phyloP scores from a whole-genome alignment of 2,329 filamentous ascomycete species.

The Xylariaceae sp. region DNA sequence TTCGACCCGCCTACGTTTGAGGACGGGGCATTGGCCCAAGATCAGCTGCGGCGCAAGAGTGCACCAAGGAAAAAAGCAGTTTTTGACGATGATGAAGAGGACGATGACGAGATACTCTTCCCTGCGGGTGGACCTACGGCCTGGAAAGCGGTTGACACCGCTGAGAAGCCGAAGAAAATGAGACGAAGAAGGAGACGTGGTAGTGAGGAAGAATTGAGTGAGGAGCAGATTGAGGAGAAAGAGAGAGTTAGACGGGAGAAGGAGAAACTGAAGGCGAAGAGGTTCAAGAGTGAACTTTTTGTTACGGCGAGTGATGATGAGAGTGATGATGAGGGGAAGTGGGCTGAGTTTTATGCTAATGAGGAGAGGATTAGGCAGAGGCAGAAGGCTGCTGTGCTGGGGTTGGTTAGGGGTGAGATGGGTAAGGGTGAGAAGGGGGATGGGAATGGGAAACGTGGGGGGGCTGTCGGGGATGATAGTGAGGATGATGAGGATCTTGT shows the following conservation, averaged over 20 bases:
- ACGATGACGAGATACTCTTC: constrained; percentile 62
- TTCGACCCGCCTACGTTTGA: constrained; percentile 75
- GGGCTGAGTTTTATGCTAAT: constrained; percentile 66
- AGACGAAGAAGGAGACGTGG: constrained; percentile 52
- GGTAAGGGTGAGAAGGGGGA: constrained; percentile 3
- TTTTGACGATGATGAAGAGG: constrained; percentile 68
- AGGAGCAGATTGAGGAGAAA: constrained; percentile 62
- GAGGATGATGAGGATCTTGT: constrained; percentile 29
- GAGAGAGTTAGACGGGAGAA: constrained; percentile 60
- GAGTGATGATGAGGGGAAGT: constrained; percentile 65
- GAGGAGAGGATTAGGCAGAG: constrained; percentile 64
- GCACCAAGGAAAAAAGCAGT: constrained; percentile 52
- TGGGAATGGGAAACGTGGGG: constrained; percentile 29
- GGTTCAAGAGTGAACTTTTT: constrained; percentile 80
- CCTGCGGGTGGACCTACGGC: constrained; percentile 62
- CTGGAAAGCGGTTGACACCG: constrained; percentile 47
- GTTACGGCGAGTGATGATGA: constrained; percentile 87
- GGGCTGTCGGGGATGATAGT: constrained; percentile 24
- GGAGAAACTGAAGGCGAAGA: constrained; percentile 70
- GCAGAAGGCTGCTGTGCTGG: constrained; percentile 35
- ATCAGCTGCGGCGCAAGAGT: constrained; percentile 72
- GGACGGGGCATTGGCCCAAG: constrained; percentile 68
- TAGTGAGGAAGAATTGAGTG: constrained; percentile 46
- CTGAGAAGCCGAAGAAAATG: constrained; percentile 57
- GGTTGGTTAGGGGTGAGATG: constrained; percentile 8